Conservation (phyloP, 2,329 filamentous ascomycete genomes). For the Cladophialophora exuberans region DNA sequence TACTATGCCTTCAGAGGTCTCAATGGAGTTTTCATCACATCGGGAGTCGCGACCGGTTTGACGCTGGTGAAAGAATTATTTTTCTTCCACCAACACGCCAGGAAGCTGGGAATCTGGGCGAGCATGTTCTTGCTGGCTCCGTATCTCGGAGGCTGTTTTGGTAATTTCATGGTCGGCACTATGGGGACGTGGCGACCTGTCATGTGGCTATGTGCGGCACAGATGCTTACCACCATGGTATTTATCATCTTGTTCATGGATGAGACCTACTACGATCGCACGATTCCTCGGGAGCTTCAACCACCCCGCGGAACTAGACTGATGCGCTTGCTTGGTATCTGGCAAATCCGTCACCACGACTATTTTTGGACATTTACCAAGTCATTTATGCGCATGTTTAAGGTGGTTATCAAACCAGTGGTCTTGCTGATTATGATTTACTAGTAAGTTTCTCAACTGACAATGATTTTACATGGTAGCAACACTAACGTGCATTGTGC, state of each 20-base stretch:
- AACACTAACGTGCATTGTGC: too few species aligned
- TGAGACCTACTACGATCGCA: slow-evolving; percentile 43
- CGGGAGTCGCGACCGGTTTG: slow-evolving; percentile 44
- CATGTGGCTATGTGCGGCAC: slow-evolving; percentile 40
- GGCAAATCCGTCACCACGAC: too few species aligned
- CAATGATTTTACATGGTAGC: background rate
- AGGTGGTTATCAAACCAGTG: too few species aligned
- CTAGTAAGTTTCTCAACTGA: background rate
- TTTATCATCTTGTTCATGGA: slow-evolving; percentile 39
- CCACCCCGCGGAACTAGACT: slow-evolving; percentile 34
- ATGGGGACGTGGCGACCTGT: slow-evolving; percentile 39
- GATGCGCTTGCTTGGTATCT: slow-evolving; percentile 35
- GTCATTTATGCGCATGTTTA: too few species aligned
- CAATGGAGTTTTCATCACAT: slow-evolving; percentile 47
- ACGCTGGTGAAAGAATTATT: slow-evolving; percentile 48
- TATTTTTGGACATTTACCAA: too few species aligned
- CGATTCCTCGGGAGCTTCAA: slow-evolving; percentile 4
- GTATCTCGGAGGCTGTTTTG: slow-evolving; percentile 30
- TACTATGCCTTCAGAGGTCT: slow-evolving; percentile 47
- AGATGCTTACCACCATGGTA: slow-evolving; percentile 32
- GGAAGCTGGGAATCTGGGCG: slow-evolving; percentile 45
- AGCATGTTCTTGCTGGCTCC: slow-evolving; percentile 38
- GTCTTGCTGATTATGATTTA: too few species aligned
- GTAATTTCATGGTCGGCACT: slow-evolving; percentile 40
- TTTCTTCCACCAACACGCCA: slow-evolving; percentile 44